Base-by-base conservation (phyloP, 208 protist species). In the Acanthamoeba divionensis region DNA sequence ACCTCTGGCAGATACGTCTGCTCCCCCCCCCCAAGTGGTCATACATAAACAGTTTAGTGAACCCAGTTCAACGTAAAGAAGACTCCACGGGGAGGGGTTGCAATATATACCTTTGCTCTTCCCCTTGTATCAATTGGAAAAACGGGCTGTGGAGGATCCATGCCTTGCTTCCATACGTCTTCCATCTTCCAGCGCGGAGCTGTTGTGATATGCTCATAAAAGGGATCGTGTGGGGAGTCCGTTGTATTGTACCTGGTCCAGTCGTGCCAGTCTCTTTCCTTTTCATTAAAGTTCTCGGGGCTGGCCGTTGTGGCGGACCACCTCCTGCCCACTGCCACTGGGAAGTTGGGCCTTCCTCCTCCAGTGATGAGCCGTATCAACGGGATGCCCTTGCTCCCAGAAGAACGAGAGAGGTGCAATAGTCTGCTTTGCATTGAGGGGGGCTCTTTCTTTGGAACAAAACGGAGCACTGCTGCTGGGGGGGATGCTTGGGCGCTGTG, bases 121-220 rank as follows among this genome's bases (percentile, higher is more conserved):
- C 45, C 38, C 29, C 24, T 82, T 12, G 12, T 26, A 45, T 73
- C 65, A 24, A 82, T 26, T 8, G 71, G 48, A 24, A 82, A 82
- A 26, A 82, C 44, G 48, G 71, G 71, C 38, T 50, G 71, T 15
- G 71, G 71, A 50, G 71, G 71, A 57, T 82, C 71, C 71, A 82
- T 57, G 71, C 71, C 71, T 9, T 57, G 71, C 10, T 41, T 29
- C 71, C 71, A 82, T 5, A 82, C 71, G 3, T 82, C 71, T 15
- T 13, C 29, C 45, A 60, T 18, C 47, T 33, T 33, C 47, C 52
- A 82, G 36, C 65, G 65, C 38, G 65, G 18, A 9, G 41, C 65
- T 33, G 65, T 73, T 33, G 13, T 73, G 65, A 73, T 73, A 24
- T 26, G 26, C 65, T 33, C 13, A 41, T 73, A 41, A 21, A 44